These are phyloP conservation scores for Diaporthe destruens DNA, from an alignment of 2,329 filamentous ascomycete genomes.

Conservation along the genomic window DNA sequence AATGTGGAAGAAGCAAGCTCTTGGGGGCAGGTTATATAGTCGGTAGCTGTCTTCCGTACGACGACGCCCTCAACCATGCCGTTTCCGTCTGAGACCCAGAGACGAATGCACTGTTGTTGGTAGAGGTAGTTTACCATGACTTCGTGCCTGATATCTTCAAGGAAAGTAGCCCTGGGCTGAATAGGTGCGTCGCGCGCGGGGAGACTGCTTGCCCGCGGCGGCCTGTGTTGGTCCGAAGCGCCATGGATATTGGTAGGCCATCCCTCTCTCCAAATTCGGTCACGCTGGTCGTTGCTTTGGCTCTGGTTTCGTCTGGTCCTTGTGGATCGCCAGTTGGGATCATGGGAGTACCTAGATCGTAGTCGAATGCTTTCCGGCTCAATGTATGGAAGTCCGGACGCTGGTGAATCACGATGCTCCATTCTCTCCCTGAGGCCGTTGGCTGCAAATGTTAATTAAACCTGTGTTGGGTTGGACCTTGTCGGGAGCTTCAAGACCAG, in stretches of 20 bases:
- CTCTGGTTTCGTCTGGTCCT: neutral
- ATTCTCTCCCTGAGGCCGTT: neutral
- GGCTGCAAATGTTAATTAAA: neutral
- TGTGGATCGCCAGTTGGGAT: neutral
- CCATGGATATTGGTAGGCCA: conserved; percentile 47
- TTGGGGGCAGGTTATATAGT: conserved; percentile 80
- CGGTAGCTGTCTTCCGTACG: conserved; percentile 74
- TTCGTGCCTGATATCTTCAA: conserved; percentile 83
- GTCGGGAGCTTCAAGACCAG: too few relatives aligned
- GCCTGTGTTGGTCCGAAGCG: conserved; percentile 50
- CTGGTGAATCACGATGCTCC: neutral
- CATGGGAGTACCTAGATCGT: neutral
- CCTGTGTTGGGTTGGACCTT: neutral
- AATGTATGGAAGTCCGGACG: neutral
- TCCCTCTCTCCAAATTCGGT: neutral
- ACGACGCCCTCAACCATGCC: conserved; percentile 80
- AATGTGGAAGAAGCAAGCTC: conserved; percentile 73
- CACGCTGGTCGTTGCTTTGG: neutral
- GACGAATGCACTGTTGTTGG: conserved; percentile 80
- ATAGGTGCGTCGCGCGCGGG: conserved; percentile 58
- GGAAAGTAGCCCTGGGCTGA: conserved; percentile 63
- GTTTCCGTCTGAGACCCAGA: conserved; percentile 79
- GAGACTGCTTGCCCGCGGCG: conserved; percentile 66
- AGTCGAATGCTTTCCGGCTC: neutral
- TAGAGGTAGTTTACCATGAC: conserved; percentile 88